These are phyloP conservation scores for Calonectria leucothoes DNA, from an alignment of 2,329 filamentous ascomycete species.

Conservation along the genomic window DNA sequence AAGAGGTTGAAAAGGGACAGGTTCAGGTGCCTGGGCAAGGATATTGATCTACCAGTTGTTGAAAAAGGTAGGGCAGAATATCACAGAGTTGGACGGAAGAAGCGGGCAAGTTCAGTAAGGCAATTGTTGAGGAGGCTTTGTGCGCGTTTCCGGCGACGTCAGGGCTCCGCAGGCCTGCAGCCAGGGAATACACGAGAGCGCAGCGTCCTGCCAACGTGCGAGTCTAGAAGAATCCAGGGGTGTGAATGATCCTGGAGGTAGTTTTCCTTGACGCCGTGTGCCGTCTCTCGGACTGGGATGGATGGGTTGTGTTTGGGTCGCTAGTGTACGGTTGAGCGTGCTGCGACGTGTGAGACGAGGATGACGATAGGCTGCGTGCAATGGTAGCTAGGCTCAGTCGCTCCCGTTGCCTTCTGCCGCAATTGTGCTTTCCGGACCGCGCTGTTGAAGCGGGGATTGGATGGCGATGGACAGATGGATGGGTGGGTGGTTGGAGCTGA, in stretches of 20 bases:
- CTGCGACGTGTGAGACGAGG: slow-evolving; percentile 25
- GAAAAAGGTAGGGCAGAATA: slow-evolving; percentile 17
- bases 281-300: neutral
- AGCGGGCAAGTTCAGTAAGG: slow-evolving; percentile 7
- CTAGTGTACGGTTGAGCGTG: slow-evolving; percentile 1
- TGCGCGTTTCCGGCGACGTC: slow-evolving; percentile 37
- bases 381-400: neutral
- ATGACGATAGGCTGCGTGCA: slow-evolving; percentile 17
- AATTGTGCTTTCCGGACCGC: neutral
- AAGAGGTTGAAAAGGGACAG: neutral
- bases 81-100: slow-evolving; percentile 18
- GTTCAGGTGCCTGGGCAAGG: neutral
- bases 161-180: slow-evolving; percentile 42
- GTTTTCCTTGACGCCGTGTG: neutral
- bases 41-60: neutral
- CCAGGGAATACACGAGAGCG: slow-evolving; percentile 11
- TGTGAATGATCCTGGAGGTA: slow-evolving; percentile 12
- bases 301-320: neutral
- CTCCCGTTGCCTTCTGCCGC: neutral
- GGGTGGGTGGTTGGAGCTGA: neutral
- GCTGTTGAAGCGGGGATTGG: slow-evolving; percentile 8
- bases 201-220: slow-evolving; percentile 16
- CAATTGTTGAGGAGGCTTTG: slow-evolving; percentile 26
- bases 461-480: neutral
- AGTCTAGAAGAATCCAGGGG: slow-evolving; percentile 4